phyloP scores from a whole-genome alignment of 2,329 filamentous ascomycete species.

The Neofusicoccum ribis region DNA sequence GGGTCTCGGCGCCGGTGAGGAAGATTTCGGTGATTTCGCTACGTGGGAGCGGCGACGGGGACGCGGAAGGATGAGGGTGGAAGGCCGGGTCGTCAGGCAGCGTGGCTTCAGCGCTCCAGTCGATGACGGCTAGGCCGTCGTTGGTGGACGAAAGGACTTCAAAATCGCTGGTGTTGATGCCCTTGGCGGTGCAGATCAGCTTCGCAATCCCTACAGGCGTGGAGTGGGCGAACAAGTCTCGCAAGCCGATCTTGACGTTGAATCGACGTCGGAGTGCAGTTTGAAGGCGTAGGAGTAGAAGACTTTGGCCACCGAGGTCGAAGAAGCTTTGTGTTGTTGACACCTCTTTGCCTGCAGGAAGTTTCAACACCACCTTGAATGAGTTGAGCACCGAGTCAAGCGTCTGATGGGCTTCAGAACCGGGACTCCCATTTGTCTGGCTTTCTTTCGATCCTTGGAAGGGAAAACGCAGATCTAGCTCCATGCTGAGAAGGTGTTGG shows the following conservation, averaged over 20 bases:
- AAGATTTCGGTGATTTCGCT: conserved; percentile 3
- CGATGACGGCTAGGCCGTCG: not conserved
- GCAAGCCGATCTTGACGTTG: not conserved
- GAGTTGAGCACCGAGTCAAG: not conserved
- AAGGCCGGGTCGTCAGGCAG: not conserved
- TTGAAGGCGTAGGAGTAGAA: conserved; percentile 35
- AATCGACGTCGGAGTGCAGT: not conserved
- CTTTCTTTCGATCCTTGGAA: not conserved
- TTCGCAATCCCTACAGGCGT: not conserved
- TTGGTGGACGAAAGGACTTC: not conserved
- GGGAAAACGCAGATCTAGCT: not conserved
- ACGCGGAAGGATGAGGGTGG: not conserved
- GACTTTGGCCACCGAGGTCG: conserved; percentile 37
- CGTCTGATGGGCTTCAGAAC: not conserved
- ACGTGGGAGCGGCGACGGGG: not conserved
- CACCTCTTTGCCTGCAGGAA: not conserved
- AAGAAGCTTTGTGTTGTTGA: conserved; percentile 34
- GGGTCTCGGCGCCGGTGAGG: conserved; percentile 9
- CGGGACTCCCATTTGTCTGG: not conserved
- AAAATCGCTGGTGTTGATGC: not conserved
- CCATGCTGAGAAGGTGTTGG: not conserved
- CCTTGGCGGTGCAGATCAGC: not conserved
- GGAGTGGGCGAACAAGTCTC: not conserved
- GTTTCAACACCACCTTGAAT: not conserved
- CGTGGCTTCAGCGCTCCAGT: conserved; percentile 1